phyloP scores from a whole-genome alignment of 2,329 filamentous ascomycete species.

The Pochonia chlamydosporia region DNA sequence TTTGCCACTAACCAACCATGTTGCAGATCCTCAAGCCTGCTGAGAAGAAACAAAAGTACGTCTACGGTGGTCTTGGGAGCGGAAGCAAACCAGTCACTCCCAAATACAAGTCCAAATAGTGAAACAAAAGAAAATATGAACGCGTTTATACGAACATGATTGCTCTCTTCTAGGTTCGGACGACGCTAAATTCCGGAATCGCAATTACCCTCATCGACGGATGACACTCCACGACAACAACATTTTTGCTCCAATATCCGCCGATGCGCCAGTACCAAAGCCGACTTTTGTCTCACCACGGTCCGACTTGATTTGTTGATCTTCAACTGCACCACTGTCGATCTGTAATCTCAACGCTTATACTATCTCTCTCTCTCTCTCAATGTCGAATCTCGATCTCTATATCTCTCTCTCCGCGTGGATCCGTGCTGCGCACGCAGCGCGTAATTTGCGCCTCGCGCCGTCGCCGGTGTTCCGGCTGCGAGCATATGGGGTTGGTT shows the following conservation, averaged over 20 bases:
- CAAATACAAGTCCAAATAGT: slow-evolving; percentile 17
- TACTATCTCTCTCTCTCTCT: slow-evolving; percentile 12
- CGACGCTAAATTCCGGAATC: slow-evolving; percentile 63
- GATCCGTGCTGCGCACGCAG: slow-evolving; percentile 1
- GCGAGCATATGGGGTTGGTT: slow-evolving; percentile 20
- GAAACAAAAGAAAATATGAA: slow-evolving; percentile 10
- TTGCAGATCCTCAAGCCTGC: slow-evolving; percentile 92
- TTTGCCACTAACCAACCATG: neutral
- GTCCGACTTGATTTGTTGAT: slow-evolving; percentile 5
- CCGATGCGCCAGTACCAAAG: neutral
- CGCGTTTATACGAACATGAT: slow-evolving; percentile 52
- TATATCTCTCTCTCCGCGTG: slow-evolving; percentile 18
- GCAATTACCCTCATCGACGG: slow-evolving; percentile 11
- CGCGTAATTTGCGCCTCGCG: slow-evolving; percentile 15
- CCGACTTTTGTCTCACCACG: slow-evolving; percentile 5
- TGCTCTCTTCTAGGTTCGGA: slow-evolving; percentile 85
- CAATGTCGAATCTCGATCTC: slow-evolving; percentile 21
- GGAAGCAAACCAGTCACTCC: slow-evolving; percentile 19
- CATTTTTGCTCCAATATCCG: neutral
- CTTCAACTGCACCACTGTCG: slow-evolving; percentile 11
- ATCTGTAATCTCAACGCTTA: slow-evolving; percentile 8
- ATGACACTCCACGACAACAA: slow-evolving; percentile 13
- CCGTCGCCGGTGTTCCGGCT: slow-evolving; percentile 20
- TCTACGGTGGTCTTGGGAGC: slow-evolving; percentile 67
- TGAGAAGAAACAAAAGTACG: slow-evolving; percentile 99